Evolutionary conservation across 2,329 filamentous ascomycete species (phyloP).

Genomic region (Colletotrichum falcatum): DNA sequence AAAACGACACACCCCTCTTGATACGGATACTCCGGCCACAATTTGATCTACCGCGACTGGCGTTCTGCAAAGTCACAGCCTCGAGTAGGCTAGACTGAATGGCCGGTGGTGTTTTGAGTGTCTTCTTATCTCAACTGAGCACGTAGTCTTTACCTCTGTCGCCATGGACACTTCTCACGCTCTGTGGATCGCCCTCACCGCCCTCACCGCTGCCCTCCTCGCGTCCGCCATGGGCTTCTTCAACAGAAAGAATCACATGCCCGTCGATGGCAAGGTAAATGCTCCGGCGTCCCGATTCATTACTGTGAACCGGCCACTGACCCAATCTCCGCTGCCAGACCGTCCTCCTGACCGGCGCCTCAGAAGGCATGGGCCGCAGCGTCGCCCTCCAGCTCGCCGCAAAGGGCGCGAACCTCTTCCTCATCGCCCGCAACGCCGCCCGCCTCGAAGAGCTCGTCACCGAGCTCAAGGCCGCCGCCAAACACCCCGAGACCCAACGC

Average conservation of each 20-base stretch:
- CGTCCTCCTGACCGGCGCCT: conserved; percentile 88
- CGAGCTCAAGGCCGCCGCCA: conserved; percentile 74
- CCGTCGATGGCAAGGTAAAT: conserved; percentile 83
- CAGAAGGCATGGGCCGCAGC: conserved; percentile 89
- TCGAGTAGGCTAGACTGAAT: neutral
- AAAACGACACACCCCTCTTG: neutral
- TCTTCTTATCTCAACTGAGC: neutral
- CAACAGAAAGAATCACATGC: conserved; percentile 78
- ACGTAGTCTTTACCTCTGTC: neutral
- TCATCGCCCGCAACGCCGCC: conserved; percentile 81
- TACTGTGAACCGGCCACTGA: conserved; percentile 9
- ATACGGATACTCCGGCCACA: too few relatives aligned
- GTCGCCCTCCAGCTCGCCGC: conserved; percentile 79
- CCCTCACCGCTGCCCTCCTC: conserved; percentile 51
- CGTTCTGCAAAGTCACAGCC: neutral
- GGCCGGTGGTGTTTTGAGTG: too few relatives aligned
- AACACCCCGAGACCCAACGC: conserved; percentile 74
- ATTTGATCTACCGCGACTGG: neutral
- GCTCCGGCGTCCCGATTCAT: conserved; percentile 1
- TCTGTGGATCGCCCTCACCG: conserved; percentile 64
- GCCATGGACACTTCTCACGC: conserved; percentile 49
- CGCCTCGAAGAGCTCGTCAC: conserved; percentile 77
- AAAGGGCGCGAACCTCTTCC: conserved; percentile 87
- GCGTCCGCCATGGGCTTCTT: conserved; percentile 75
- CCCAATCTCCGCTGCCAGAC: conserved; percentile 66